Base-by-base conservation (phyloP, 257 asterid genomes). In the Rauvolfia tetraphylla region DNA sequence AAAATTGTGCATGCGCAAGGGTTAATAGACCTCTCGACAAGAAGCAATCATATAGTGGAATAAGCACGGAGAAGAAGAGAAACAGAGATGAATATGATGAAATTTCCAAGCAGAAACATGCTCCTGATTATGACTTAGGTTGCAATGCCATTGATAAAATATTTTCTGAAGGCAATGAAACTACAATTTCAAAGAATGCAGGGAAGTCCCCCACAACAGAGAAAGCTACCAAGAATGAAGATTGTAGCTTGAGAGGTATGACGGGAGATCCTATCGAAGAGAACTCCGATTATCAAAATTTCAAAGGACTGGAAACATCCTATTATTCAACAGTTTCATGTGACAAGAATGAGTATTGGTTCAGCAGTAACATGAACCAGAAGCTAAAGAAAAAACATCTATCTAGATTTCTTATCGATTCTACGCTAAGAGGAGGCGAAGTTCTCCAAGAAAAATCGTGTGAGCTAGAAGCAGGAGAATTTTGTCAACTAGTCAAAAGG, bases 341-440 rank as follows among this genome's bases (percentile, higher is more conserved):
- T 5, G 8, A 23, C 34, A 39, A n/a, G 53, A 68, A 39, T n/a
- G 36, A 41, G 18, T 34, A 23, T 68, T 10, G 36, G 20, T 38
- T 39, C 36, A 27, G 70, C 39, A 72, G 7, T 42, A 72, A 27
- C 44, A 39, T 53, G 34, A 29, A 38, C 56, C 67, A 12, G 80
- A 78, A 65, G 25, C 29, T 10, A 18, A 72, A 63, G 74, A 63
- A 34, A 78, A 58, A 4, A 44, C 31, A 71, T 23, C 17, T 72
- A 3, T 53, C 54, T 18, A 25, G n/a, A 7, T 25, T 25, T 41
- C 61, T 84, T 48, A 69, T 76, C 73, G 74, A 76, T 76, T 81
- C 83, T 29, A 74, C 84, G 36, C 41, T 86, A 81, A 72, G 77
- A 75, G 73, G 34, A 20, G 73, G 72, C 1, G 68, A 42, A 31